phyloP scores from a whole-genome alignment of 2,329 filamentous ascomycete genomes.

The Botrytis elliptica region DNA sequence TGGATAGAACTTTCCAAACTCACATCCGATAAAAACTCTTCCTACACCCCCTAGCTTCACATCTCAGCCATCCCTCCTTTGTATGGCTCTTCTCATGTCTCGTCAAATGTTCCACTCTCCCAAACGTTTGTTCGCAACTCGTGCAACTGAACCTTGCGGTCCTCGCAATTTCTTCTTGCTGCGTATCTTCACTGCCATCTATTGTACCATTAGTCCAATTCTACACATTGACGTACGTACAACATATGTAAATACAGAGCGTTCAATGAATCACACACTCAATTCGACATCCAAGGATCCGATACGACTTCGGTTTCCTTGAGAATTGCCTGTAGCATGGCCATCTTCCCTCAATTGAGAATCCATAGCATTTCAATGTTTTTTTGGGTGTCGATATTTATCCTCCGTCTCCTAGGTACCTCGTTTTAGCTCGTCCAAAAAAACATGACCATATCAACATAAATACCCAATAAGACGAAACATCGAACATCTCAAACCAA shows the following conservation, averaged over 20 bases:
- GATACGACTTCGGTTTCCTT: neutral
- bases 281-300: neutral
- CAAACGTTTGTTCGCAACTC: conserved; percentile 2
- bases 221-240: neutral
- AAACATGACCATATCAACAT: neutral
- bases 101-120: conserved; percentile 11
- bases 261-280: neutral
- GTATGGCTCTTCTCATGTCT: neutral
- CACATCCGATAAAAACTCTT: conserved; percentile 14
- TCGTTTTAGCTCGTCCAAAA: neutral
- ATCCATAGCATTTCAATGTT: neutral
- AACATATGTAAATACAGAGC: neutral
- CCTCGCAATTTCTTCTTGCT: neutral
- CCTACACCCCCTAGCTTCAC: neutral
- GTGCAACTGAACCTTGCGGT: neutral
- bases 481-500: neutral
- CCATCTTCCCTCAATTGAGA: neutral
- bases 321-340: neutral
- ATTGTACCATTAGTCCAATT: neutral
- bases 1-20: neutral
- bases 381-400: neutral
- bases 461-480: neutral
- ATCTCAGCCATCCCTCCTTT: neutral
- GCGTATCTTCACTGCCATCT: neutral
- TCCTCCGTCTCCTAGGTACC: neutral